Evolutionary conservation across 2,329 filamentous ascomycete genomes (phyloP).

Genomic region (Cladosporium austrohemisphaericum): DNA sequence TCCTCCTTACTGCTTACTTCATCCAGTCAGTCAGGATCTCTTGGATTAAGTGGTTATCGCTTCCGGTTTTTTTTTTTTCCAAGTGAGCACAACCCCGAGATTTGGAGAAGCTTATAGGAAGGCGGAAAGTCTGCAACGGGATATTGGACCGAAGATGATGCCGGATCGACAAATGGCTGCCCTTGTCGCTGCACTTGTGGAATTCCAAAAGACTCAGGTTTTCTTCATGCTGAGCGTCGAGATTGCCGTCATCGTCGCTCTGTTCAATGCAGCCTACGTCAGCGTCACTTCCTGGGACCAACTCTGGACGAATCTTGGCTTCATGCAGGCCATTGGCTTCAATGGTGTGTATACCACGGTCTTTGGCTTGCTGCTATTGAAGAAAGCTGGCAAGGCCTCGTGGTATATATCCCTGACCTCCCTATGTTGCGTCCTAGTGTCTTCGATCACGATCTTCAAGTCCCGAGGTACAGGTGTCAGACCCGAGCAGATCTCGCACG

Average conservation of each 20-base stretch:
- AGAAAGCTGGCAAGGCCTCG: background rate
- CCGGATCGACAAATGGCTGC: background rate
- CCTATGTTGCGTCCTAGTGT: background rate
- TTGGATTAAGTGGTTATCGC: background rate
- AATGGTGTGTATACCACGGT: conserved; percentile 18
- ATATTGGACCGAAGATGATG: background rate
- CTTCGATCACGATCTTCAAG: background rate
- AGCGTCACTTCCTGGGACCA: conserved; percentile 13
- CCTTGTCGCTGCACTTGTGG: conserved; percentile 15
- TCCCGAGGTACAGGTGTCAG: background rate
- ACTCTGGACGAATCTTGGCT: conserved; percentile 18
- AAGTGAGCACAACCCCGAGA: background rate
- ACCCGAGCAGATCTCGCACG: background rate
- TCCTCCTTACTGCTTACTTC: background rate
- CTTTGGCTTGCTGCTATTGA: conserved; percentile 14
- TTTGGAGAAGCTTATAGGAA: background rate
- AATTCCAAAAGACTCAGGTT: conserved; percentile 21
- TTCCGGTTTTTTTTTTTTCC: background rate
- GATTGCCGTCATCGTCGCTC: conserved; percentile 18
- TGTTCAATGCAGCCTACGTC: conserved; percentile 17
- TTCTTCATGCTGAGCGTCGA: conserved; percentile 22
- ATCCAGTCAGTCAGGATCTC: background rate
- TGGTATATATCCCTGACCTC: background rate
- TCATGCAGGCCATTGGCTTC: conserved; percentile 17
- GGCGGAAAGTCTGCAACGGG: background rate